Percentiles rank a stretch among this genome's conserved stretches.
phyloP scores from a whole-genome alignment of 2,329 filamentous ascomycete genomes.

The Colletotrichum spaethianum region DNA sequence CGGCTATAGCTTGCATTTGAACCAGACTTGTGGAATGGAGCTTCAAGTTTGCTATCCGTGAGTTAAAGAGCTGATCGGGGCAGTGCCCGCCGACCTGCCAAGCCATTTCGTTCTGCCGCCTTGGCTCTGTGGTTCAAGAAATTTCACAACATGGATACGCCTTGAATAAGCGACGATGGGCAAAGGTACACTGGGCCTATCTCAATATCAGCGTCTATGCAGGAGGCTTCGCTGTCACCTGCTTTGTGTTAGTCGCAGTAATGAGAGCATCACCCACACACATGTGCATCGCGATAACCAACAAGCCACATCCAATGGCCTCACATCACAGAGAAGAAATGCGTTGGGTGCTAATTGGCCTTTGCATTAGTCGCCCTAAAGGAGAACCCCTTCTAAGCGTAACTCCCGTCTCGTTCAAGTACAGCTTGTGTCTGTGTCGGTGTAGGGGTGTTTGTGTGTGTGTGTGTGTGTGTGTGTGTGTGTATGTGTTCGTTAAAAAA shows the following conservation, averaged over 20 bases:
- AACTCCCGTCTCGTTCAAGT: conserved; percentile 30
- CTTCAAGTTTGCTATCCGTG: background rate
- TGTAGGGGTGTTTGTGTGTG: conserved; percentile 28
- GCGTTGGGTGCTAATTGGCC: conserved; percentile 14
- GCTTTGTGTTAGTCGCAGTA: background rate
- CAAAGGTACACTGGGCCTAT: background rate
- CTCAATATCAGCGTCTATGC: background rate
- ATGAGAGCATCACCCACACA: background rate
- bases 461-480: conserved; percentile 30
- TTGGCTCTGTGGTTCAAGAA: background rate
- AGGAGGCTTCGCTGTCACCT: background rate
- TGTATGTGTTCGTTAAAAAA: conserved; percentile 38
- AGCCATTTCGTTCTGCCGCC: conserved; percentile 7
- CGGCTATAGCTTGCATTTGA: background rate
- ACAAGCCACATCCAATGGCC: background rate
- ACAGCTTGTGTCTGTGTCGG: conserved; percentile 30
- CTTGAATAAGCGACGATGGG: background rate
- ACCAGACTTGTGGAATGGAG: background rate
- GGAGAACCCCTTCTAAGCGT: conserved; percentile 36
- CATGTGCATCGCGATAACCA: background rate
- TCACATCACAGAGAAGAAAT: background rate
- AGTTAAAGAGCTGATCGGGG: conserved; percentile 10
- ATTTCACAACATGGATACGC: background rate
- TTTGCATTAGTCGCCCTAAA: conserved; percentile 32
- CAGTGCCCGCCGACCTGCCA: conserved; percentile 16